Percentiles rank a stretch among this genome's conserved stretches.
These are phyloP conservation scores for Pseudotulostoma volvatum DNA, from an alignment of 495 filamentous ascomycete species.

Conservation along the genomic window DNA sequence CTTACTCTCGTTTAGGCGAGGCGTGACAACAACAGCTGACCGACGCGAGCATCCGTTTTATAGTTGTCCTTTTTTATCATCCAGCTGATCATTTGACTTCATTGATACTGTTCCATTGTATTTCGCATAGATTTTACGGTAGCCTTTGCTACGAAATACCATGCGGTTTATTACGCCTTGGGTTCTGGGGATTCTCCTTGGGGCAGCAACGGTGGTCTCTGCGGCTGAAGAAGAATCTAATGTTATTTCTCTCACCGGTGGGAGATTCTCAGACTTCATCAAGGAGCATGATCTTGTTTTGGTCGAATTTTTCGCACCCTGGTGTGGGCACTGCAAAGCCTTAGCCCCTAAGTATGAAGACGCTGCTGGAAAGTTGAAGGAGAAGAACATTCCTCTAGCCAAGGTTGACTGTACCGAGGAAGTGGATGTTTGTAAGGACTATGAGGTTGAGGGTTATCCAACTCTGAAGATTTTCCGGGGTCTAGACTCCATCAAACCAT, in stretches of 20 bases:
- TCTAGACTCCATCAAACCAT: slow-evolving; percentile 63
- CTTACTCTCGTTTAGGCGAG: neutral
- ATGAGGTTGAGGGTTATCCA: slow-evolving; percentile 91
- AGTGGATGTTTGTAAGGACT: slow-evolving; percentile 72
- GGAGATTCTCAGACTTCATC: slow-evolving; percentile 74
- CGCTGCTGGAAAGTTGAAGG: slow-evolving; percentile 84
- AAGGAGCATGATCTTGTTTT: slow-evolving; percentile 77
- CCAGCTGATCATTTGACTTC: neutral
- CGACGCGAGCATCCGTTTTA: neutral
- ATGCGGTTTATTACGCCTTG: slow-evolving; percentile 42
- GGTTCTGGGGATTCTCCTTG: slow-evolving; percentile 43
- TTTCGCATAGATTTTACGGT: slow-evolving; percentile 4
- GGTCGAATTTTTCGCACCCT: slow-evolving; percentile 96
- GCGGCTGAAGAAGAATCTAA: slow-evolving; percentile 52
- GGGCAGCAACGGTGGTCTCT: slow-evolving; percentile 42
- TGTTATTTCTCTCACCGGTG: slow-evolving; percentile 67
- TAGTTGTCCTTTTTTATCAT: slow-evolving; percentile 2
- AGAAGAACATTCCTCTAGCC: slow-evolving; percentile 79
- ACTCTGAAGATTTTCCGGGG: slow-evolving; percentile 99
- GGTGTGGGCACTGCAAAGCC: slow-evolving; percentile 99
- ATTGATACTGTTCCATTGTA: neutral
- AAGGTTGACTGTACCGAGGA: slow-evolving; percentile 98
- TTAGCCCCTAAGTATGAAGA: slow-evolving; percentile 82
- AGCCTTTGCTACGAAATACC: no score
- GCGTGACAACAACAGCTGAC: no score